Percentiles rank a stretch among this genome's conserved stretches.
Evolutionary conservation across 495 filamentous ascomycete genomes (phyloP).

Genomic region (Lineolata rhizophorae): DNA sequence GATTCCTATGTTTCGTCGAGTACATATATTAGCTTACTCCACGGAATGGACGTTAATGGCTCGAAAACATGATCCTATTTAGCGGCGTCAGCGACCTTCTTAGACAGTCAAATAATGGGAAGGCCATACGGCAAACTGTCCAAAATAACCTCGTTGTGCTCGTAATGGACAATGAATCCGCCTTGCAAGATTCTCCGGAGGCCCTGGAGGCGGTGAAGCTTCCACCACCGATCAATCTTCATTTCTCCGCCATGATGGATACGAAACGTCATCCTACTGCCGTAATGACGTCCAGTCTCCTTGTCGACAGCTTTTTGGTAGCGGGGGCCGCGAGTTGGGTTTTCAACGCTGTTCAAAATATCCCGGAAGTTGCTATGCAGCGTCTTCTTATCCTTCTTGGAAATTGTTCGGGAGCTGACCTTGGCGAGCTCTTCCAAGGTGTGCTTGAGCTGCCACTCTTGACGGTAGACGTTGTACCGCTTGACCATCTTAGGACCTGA

Average conservation of each 20-base stretch:
- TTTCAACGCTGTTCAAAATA: conserved; percentile 65
- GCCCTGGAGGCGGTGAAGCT: conserved; percentile 53
- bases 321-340: conserved; percentile 46
- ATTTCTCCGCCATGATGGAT: conserved; percentile 51
- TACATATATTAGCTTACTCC: no score
- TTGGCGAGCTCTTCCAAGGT: conserved; percentile 30
- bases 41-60: no score
- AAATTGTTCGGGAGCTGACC: conserved; percentile 46
- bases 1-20: no score
- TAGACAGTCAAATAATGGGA: no score
- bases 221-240: conserved; percentile 81
- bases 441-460: conserved; percentile 12
- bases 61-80: no score
- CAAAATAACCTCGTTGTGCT: conserved; percentile 59
- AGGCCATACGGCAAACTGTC: conserved; percentile 51
- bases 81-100: no score
- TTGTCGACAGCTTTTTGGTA: conserved; percentile 51
- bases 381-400: conserved; percentile 56
- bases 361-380: conserved; percentile 63
- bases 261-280: conserved; percentile 54
- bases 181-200: conserved; percentile 58
- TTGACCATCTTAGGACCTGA: neutral
- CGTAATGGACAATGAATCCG: conserved; percentile 62
- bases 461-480: neutral
- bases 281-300: conserved; percentile 51